These are phyloP conservation scores for Yamadazyma atmosphaerica DNA, from an alignment of 1,139 yeast genomes.

Conservation along the genomic window DNA sequence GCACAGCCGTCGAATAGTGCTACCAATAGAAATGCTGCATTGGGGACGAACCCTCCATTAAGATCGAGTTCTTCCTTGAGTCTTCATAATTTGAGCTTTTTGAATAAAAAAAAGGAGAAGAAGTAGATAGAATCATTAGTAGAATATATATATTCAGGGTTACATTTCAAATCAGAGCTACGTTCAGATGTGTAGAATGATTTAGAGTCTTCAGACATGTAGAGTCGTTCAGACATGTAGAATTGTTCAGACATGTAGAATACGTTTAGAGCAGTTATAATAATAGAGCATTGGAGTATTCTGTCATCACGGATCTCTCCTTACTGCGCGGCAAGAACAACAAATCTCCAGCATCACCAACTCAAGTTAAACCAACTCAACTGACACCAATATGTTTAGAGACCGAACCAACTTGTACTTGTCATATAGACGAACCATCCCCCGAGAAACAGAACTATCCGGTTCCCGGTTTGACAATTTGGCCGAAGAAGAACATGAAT, in stretches of 20 bases:
- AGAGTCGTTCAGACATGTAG: too few relatives aligned
- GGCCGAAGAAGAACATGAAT: slow-evolving; percentile 59
- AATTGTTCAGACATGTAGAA: too few relatives aligned
- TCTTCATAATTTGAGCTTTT: slow-evolving; percentile 29
- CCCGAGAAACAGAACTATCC: slow-evolving; percentile 34
- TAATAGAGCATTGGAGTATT: too few relatives aligned
- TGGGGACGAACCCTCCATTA: slow-evolving; percentile 20
- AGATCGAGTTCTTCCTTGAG: slow-evolving; percentile 27
- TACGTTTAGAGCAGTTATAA: too few relatives aligned
- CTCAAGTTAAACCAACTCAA: not conserved
- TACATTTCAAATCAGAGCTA: too few relatives aligned
- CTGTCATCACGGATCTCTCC: too few relatives aligned
- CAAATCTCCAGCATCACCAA: too few relatives aligned
- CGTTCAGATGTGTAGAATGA: too few relatives aligned
- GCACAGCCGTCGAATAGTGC: slow-evolving; percentile 34
- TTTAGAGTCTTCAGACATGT: too few relatives aligned
- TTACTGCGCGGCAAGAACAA: too few relatives aligned
- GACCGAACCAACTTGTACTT: slow-evolving; percentile 71
- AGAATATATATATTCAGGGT: too few relatives aligned
- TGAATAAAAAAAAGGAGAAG: slow-evolving; percentile 27
- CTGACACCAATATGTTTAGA: slow-evolving; percentile 52
- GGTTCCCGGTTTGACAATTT: slow-evolving; percentile 32
- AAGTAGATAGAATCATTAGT: too few relatives aligned
- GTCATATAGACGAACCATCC: slow-evolving; percentile 72
- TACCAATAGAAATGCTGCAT: slow-evolving; percentile 28